Conservation (phyloP, 1,139 yeast genomes). For the Yamadazyma friedrichii region DNA sequence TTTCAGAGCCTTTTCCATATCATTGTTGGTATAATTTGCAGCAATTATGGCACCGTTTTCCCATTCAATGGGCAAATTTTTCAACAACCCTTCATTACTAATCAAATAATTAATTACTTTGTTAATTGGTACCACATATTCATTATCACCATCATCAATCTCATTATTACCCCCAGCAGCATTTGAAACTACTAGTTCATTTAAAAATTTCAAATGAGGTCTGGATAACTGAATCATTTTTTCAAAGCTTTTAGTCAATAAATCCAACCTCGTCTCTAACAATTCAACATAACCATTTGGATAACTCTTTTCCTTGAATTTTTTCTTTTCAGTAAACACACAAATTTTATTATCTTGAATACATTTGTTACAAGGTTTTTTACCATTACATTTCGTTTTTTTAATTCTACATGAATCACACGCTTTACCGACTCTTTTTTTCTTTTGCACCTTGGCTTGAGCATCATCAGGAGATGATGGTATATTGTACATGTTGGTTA, state of each 20-base stretch:
- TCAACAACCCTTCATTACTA: slow-evolving; percentile 33
- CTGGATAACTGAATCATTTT: slow-evolving; percentile 34
- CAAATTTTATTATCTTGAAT: slow-evolving; percentile 70
- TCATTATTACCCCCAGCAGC: slow-evolving; percentile 3
- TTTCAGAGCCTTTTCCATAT: slow-evolving; percentile 24
- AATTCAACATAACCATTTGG: slow-evolving; percentile 70
- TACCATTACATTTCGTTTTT: slow-evolving; percentile 76
- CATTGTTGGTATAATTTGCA: slow-evolving; percentile 27
- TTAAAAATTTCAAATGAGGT: slow-evolving; percentile 35
- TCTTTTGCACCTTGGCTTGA: slow-evolving; percentile 28
- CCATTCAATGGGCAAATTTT: slow-evolving; percentile 45
- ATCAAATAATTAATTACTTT: slow-evolving; percentile 46
- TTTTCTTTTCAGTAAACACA: slow-evolving; percentile 69
- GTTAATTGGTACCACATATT: slow-evolving; percentile 45
- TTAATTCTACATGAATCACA: slow-evolving; percentile 78
- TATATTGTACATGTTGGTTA: slow-evolving; percentile 1
- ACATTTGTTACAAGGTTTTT: slow-evolving; percentile 73
- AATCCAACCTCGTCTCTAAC: slow-evolving; percentile 63
- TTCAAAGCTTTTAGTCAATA: slow-evolving; percentile 56
- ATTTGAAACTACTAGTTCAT: slow-evolving; percentile 17
- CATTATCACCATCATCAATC: slow-evolving; percentile 10
- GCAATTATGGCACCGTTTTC: slow-evolving; percentile 44
- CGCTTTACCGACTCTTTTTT: slow-evolving; percentile 77
- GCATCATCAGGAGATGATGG: slow-evolving; percentile 17
- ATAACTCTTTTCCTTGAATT: slow-evolving; percentile 58